phyloP scores from a whole-genome alignment of 805 yeast genomes.

The Ogataea corticis region DNA sequence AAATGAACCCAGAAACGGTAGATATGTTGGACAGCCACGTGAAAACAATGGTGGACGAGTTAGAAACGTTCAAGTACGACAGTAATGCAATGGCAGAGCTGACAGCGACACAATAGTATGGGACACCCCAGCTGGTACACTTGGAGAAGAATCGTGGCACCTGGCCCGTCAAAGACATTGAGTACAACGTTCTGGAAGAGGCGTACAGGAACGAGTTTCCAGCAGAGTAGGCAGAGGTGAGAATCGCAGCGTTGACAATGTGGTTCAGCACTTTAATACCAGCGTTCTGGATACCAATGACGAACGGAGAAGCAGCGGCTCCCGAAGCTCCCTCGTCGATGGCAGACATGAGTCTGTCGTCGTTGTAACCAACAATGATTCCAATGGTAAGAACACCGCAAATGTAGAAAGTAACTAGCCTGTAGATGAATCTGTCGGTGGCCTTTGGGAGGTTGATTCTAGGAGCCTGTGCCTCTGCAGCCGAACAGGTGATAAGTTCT shows the following conservation, averaged over 20 bases:
- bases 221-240: conserved; percentile 58
- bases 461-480: conserved; percentile 61
- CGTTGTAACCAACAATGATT: conserved; percentile 56
- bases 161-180: conserved; percentile 41
- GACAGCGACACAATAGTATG: conserved; percentile 48
- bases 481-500: conserved; percentile 58
- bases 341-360: conserved; percentile 46
- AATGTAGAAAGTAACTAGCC: conserved; percentile 61
- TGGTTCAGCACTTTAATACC: conserved; percentile 60
- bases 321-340: conserved; percentile 46
- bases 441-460: conserved; percentile 64
- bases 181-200: conserved; percentile 43
- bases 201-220: conserved; percentile 46
- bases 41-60: conserved; percentile 54
- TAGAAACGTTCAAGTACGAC: conserved; percentile 55
- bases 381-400: conserved; percentile 58
- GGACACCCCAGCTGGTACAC: conserved; percentile 55
- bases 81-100: conserved; percentile 44
- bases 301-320: conserved; percentile 68
- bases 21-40: conserved; percentile 66
- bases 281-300: conserved; percentile 61
- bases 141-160: conserved; percentile 39
- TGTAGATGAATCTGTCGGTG: conserved; percentile 57
- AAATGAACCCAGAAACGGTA: conserved; percentile 65
- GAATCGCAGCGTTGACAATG: conserved; percentile 60